Percentiles rank a stretch among this genome's conserved stretches.
These are phyloP conservation scores for Primulina eburnea DNA, from an alignment of 257 asterid species.

Conservation along the genomic window DNA sequence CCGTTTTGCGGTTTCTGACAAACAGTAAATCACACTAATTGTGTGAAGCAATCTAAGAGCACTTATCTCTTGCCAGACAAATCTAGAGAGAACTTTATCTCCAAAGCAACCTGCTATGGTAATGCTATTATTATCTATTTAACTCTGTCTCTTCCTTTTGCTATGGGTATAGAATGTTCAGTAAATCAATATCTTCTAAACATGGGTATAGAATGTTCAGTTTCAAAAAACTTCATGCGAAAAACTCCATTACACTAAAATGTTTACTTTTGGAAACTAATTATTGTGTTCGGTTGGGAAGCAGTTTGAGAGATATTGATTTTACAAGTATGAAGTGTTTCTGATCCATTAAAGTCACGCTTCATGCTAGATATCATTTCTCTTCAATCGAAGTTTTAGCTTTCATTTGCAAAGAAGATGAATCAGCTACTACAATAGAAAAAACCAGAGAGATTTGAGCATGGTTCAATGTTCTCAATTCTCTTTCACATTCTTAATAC, in stretches of 20 bases:
- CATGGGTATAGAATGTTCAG: not conserved
- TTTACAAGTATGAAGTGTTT: not conserved
- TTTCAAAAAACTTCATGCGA: too few species aligned
- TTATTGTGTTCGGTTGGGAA: not conserved
- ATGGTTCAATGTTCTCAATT: not conserved
- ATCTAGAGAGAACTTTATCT: constrained; percentile 16
- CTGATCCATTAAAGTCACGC: not conserved
- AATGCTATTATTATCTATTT: constrained; percentile 10
- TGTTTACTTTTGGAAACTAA: not conserved
- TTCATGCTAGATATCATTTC: not conserved
- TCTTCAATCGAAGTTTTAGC: not conserved
- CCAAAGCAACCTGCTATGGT: constrained; percentile 33
- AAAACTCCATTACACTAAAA: too few species aligned
- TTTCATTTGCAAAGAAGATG: not conserved
- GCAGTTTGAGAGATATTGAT: not conserved
- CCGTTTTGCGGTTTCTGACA: not conserved
- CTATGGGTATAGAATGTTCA: not conserved
- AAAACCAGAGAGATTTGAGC: not conserved
- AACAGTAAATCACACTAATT: not conserved
- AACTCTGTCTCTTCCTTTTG: not conserved
- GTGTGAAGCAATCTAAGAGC: constrained; percentile 21
- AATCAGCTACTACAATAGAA: not conserved
- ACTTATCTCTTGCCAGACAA: constrained; percentile 5
- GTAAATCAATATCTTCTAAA: too few species aligned
- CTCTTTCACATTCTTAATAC: constrained; percentile 1